Conservation (phyloP, 2,329 filamentous ascomycete genomes). For the Sarocladiaceae sp. region DNA sequence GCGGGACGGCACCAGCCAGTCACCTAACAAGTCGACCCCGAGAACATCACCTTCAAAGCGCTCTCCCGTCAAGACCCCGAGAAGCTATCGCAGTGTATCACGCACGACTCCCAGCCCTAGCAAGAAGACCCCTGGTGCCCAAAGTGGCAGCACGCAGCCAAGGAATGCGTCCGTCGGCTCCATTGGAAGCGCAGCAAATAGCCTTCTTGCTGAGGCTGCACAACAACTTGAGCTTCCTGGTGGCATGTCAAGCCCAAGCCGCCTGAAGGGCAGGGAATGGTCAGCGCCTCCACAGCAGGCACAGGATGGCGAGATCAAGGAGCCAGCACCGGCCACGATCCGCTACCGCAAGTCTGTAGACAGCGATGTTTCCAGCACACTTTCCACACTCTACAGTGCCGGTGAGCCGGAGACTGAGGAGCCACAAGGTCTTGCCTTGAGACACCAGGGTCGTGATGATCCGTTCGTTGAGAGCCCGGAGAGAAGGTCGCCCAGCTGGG, state of each 20-base stretch:
- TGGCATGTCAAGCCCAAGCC: constrained; percentile 40
- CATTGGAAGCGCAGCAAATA: constrained; percentile 33
- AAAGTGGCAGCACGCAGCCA: constrained; percentile 15
- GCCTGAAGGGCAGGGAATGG: constrained; percentile 25
- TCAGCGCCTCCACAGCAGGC: constrained; percentile 14
- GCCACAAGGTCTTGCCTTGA: constrained; percentile 14
- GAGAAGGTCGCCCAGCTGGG: constrained; percentile 7
- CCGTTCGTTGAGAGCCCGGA: constrained; percentile 25
- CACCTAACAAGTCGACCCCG: constrained; percentile 2
- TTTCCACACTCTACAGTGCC: constrained; percentile 54
- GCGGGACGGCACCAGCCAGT: constrained; percentile 28
- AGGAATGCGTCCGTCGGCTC: constrained; percentile 26
- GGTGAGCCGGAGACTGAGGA: constrained; percentile 45
- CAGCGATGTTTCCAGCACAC: constrained; percentile 46
- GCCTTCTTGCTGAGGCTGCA: constrained; percentile 32
- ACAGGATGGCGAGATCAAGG: constrained; percentile 14
- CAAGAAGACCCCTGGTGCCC: constrained; percentile 17
- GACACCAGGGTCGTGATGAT: constrained; percentile 16
- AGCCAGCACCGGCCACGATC: constrained; percentile 4
- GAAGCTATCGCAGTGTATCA: constrained; percentile 7
- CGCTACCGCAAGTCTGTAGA: constrained; percentile 24
- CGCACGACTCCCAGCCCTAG: constrained; percentile 22
- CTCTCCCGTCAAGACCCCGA: constrained; percentile 27
- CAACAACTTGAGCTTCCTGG: constrained; percentile 30
- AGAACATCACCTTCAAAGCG: constrained; percentile 6